Base-by-base conservation (phyloP, 257 asterid species). In the Solanum clarkiae region DNA sequence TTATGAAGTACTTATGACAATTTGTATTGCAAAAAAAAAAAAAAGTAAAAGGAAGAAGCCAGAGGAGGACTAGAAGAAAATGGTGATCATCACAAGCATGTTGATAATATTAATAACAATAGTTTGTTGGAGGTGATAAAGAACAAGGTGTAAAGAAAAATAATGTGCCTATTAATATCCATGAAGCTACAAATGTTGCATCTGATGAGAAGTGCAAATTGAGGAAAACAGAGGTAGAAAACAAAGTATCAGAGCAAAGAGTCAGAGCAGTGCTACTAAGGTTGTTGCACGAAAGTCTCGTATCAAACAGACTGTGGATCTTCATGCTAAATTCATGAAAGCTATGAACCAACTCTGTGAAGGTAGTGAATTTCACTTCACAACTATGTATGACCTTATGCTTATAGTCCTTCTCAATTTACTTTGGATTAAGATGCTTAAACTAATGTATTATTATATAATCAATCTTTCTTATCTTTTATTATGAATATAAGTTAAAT, bases 311-410 rank as follows among this genome's bases (percentile, higher is more conserved):
- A 86, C 86, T 7, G 12, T 3, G 10, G 88, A 84, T 11, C 86
- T 88, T 20, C 90, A 88, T 65, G 42, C 22, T 0, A 88, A 86
- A 45, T 88, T 88, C 47, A 84, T 84, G 81, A 47, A 70, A 11
- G 90, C 69, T 42, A 84, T 80, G 2, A 2, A 22, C 12, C 55
- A 86, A 47, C 90, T 86, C 29, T 86, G 87, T 20, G 90, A 88
- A 70, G 89, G 90, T 63, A 84, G 90, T 88, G 86, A 5, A 87
- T 32, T 59, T 59, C 7, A 59, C 66, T 59, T 20, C 29, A 59
- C 11, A 59, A 11, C 13, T 51, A 51, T 2, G 55, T 51, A 11
- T 51, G 55, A 51, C 15, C 11, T 51, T 1, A 51, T 51, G 13
- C 16, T 55, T 55, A 17, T 55, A 55, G n/a, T 15, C 2, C 9